These are phyloP conservation scores for Daedaleopsis sinensis DNA, from an alignment of 768 basidiomycete species.

Conservation along the genomic window DNA sequence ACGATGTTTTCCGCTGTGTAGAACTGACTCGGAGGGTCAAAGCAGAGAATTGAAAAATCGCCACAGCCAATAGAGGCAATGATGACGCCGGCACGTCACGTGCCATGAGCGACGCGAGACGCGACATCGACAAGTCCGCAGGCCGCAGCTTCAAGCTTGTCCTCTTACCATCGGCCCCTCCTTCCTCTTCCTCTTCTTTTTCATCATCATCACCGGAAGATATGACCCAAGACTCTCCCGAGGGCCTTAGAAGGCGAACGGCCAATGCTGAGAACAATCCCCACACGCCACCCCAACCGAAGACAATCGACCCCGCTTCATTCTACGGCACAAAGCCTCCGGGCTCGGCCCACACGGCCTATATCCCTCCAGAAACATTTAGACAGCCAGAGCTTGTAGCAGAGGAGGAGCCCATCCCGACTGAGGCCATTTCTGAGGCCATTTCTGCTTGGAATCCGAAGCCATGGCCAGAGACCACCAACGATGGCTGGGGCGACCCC, in stretches of 20 bases:
- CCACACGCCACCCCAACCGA: constrained; percentile 13
- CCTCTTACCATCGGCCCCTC: background rate
- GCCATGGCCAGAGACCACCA: constrained; percentile 12
- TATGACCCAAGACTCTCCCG: constrained; percentile 12
- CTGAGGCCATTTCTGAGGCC: background rate
- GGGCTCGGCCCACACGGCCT: constrained; percentile 42
- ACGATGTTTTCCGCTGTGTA: too few species aligned
- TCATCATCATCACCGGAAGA: background rate
- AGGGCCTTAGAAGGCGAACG: constrained; percentile 7
- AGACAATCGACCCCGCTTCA: constrained; percentile 10
- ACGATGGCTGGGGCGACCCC: constrained; percentile 15
- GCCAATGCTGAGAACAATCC: constrained; percentile 10
- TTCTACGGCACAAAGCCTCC: constrained; percentile 17
- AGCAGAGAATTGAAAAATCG: background rate
- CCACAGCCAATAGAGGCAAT: background rate
- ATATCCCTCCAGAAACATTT: constrained; percentile 32
- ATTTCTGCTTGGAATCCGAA: background rate
- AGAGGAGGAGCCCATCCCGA: constrained; percentile 24
- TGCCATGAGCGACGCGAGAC: background rate
- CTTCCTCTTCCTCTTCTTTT: background rate
- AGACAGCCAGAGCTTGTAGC: constrained; percentile 35
- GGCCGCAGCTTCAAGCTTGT: too few species aligned
- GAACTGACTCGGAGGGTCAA: too few species aligned
- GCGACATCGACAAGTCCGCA: background rate
- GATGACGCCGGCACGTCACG: background rate